Evolutionary conservation across 2,329 filamentous ascomycete species (phyloP).

Genomic region (Stagonosporopsis tanaceti): DNA sequence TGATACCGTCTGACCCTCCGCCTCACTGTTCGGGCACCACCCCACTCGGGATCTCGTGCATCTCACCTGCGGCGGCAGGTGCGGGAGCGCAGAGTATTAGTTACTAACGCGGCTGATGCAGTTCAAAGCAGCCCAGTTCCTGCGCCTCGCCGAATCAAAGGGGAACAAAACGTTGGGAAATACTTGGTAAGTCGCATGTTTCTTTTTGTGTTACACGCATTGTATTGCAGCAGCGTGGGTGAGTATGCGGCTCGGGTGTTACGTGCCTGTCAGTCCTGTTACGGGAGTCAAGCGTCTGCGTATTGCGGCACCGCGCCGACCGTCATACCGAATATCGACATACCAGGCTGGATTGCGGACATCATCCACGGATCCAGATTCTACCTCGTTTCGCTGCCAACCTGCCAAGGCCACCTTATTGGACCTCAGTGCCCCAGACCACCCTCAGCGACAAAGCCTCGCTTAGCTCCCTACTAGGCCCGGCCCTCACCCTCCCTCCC

Average conservation of each 20-base stretch:
- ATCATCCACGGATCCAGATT: conserved; percentile 21
- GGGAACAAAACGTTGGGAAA: conserved; percentile 93
- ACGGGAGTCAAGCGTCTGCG: not conserved
- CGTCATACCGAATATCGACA: conserved; percentile 30
- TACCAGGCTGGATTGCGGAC: conserved; percentile 33
- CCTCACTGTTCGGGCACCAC: conserved; percentile 54
- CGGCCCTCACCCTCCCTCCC: conserved; percentile 22
- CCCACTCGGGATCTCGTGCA: conserved; percentile 16
- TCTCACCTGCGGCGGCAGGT: conserved; percentile 34
- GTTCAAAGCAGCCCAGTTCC: conserved; percentile 86
- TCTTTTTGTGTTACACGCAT: conserved; percentile 19
- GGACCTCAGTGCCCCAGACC: conserved; percentile 31
- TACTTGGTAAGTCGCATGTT: conserved; percentile 74
- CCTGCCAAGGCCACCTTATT: conserved; percentile 44
- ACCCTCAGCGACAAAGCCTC: conserved; percentile 28
- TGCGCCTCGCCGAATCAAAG: conserved; percentile 86
- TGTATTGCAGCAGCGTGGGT: not conserved
- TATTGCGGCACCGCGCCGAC: conserved; percentile 14
- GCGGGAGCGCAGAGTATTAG: conserved; percentile 17
- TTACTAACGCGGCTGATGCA: conserved; percentile 57
- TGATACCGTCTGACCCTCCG: conserved; percentile 30
- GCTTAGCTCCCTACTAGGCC: conserved; percentile 28
- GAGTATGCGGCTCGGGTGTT: conserved; percentile 22
- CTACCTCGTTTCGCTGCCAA: conserved; percentile 41
- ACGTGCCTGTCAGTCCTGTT: conserved; percentile 15